Percentiles rank a stretch among this genome's conserved stretches.
These are phyloP conservation scores for Datura wrightii DNA, from an alignment of 257 asterid species.

Conservation along the genomic window DNA sequence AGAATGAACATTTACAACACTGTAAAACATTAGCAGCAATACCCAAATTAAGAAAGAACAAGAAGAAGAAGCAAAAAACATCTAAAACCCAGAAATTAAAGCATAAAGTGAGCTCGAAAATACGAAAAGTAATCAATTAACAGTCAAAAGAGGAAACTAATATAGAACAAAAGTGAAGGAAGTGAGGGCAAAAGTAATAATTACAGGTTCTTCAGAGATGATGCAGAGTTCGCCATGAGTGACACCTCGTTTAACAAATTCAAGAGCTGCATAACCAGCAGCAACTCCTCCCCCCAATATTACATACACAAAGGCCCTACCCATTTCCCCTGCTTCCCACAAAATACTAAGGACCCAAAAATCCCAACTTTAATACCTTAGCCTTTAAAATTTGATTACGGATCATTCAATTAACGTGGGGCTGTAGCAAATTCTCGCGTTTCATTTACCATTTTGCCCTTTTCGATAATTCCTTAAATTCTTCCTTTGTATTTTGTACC, in stretches of 20 bases:
- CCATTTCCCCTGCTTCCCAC: constrained; percentile 49
- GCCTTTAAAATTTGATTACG: constrained; percentile 5
- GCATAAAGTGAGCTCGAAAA: neutral
- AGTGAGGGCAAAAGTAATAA: neutral
- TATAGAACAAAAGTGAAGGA: neutral
- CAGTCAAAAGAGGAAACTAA: neutral
- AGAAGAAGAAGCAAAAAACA: neutral
- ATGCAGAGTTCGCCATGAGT: constrained; percentile 90
- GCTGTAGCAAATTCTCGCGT: neutral
- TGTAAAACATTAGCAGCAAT: neutral
- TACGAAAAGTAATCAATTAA: neutral
- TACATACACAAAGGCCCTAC: constrained; percentile 91
- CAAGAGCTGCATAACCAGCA: constrained; percentile 93
- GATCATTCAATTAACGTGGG: constrained; percentile 16
- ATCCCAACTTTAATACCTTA: neutral
- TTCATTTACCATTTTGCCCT: constrained; percentile 6
- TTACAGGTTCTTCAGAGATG: constrained; percentile 90
- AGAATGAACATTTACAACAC: neutral
- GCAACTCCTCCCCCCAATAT: constrained; percentile 96
- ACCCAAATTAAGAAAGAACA: neutral
- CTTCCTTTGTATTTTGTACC: neutral
- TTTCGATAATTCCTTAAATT: neutral
- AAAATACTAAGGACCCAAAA: neutral
- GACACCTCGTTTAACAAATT: constrained; percentile 78
- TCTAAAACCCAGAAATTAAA: neutral